phyloP scores from a whole-genome alignment of 768 basidiomycete species.

The Pleurotus tuber-regium region DNA sequence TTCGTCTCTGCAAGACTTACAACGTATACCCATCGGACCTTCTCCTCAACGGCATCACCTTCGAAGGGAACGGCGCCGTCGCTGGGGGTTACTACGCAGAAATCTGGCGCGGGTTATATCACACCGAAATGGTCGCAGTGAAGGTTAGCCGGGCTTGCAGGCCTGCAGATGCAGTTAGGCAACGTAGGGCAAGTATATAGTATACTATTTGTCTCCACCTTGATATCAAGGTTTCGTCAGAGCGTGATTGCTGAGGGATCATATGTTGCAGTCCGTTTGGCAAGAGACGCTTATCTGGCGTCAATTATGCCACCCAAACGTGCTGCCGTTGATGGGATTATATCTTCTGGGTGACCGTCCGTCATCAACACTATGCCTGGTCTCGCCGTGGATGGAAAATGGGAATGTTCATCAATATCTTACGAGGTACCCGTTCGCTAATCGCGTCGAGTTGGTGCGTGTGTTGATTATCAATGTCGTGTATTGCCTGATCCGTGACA shows the following conservation, averaged over 20 bases:
- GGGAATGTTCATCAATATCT: conserved; percentile 31
- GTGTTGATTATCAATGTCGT: background rate
- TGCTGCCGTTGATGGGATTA: conserved; percentile 39
- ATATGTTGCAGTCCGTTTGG: conserved; percentile 22
- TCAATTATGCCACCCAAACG: conserved; percentile 24
- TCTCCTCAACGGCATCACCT: background rate
- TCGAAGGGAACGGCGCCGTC: background rate
- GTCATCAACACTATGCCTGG: conserved; percentile 28
- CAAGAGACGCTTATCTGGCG: conserved; percentile 30
- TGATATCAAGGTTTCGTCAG: background rate
- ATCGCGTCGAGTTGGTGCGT: conserved; percentile 16
- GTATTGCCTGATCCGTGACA: background rate
- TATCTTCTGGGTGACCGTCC: conserved; percentile 23
- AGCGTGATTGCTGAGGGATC: background rate
- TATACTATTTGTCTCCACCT: background rate
- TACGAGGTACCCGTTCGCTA: conserved; percentile 12
- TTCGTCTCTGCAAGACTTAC: conserved; percentile 4
- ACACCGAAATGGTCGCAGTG: background rate
- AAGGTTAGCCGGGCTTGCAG: conserved; percentile 2
- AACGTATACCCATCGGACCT: conserved; percentile 1
- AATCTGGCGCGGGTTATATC: conserved; percentile 5
- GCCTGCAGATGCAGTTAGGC: background rate
- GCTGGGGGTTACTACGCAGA: conserved; percentile 1
- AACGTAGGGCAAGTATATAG: conserved; percentile 6
- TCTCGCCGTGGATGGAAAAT: conserved; percentile 38